These are phyloP conservation scores for Taxawa tesnikishii DNA, from an alignment of 2,329 filamentous ascomycete species.

Conservation along the genomic window DNA sequence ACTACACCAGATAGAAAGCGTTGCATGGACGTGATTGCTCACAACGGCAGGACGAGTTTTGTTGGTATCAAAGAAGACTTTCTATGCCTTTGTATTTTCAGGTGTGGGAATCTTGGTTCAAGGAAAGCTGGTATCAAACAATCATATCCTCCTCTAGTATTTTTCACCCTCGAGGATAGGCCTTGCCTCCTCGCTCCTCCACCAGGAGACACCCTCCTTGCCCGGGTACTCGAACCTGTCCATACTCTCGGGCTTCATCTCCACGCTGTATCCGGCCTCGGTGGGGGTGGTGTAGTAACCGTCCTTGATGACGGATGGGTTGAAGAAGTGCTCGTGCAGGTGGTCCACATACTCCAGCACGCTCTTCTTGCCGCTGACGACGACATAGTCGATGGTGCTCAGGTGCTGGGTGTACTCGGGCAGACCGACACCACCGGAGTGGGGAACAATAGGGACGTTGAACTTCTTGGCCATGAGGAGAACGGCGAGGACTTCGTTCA, in stretches of 20 bases:
- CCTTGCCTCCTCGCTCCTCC: constrained; percentile 69
- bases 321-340: constrained; percentile 82
- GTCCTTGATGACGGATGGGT: constrained; percentile 67
- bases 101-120: too few relatives aligned
- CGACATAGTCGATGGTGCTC: constrained; percentile 85
- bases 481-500: constrained; percentile 88
- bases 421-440: constrained; percentile 78
- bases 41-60: too few relatives aligned
- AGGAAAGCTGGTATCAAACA: too few relatives aligned
- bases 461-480: constrained; percentile 74
- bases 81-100: too few relatives aligned
- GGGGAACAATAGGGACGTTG: constrained; percentile 71
- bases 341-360: constrained; percentile 89
- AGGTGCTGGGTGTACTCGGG: constrained; percentile 92
- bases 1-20: too few relatives aligned
- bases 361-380: constrained; percentile 66
- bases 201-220: constrained; percentile 69
- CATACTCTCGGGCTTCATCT: constrained; percentile 89
- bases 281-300: constrained; percentile 81
- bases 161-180: constrained; percentile 54
- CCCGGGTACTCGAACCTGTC: constrained; percentile 66
- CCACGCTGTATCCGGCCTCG: constrained; percentile 77
- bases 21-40: too few relatives aligned
- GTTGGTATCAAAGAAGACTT: too few relatives aligned
- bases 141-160: constrained; percentile 29